A percentile compares a stretch with the other conserved stretches of the same genome.
Evolutionary conservation across 1,284 basidiomycete genomes (phyloP).

Genomic region (Puccinia novopanici): DNA sequence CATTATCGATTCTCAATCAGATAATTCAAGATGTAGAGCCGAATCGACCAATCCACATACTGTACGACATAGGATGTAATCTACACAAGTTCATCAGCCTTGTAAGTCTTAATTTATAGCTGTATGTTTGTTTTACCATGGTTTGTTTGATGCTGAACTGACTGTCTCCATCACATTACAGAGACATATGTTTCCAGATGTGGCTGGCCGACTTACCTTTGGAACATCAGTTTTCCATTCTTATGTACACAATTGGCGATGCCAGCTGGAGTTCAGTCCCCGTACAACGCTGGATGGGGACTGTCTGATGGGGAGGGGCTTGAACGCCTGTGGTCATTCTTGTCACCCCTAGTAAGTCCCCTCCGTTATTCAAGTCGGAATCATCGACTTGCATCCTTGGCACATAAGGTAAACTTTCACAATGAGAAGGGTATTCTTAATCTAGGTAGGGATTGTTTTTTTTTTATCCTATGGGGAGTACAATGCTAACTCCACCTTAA

Average conservation of each 20-base stretch:
- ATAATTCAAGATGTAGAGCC: neutral
- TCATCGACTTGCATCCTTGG: neutral
- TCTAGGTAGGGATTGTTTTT: too few species aligned
- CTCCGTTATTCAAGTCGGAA: neutral
- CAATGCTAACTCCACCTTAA: too few species aligned
- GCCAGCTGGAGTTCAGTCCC: slow-evolving; percentile 10
- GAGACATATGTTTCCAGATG: neutral
- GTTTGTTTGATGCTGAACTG: too few species aligned
- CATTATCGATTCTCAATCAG: neutral
- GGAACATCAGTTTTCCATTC: slow-evolving; percentile 12
- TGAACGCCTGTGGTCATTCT: neutral
- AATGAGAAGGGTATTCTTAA: neutral
- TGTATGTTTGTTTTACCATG: too few species aligned
- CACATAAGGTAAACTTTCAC: neutral
- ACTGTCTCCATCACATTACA: neutral
- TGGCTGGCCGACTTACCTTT: neutral
- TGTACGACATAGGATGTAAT: slow-evolving; percentile 1
- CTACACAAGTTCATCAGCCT: neutral
- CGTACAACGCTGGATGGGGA: slow-evolving; percentile 11
- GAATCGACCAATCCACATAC: neutral
- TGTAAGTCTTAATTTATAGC: neutral
- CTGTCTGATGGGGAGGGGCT: slow-evolving; percentile 7
- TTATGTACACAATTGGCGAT: slow-evolving; percentile 21
- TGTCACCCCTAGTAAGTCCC: neutral
- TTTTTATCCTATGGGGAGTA: too few species aligned